These are phyloP conservation scores for Austroboletus eburneus DNA, from an alignment of 768 basidiomycete species.

Conservation along the genomic window DNA sequence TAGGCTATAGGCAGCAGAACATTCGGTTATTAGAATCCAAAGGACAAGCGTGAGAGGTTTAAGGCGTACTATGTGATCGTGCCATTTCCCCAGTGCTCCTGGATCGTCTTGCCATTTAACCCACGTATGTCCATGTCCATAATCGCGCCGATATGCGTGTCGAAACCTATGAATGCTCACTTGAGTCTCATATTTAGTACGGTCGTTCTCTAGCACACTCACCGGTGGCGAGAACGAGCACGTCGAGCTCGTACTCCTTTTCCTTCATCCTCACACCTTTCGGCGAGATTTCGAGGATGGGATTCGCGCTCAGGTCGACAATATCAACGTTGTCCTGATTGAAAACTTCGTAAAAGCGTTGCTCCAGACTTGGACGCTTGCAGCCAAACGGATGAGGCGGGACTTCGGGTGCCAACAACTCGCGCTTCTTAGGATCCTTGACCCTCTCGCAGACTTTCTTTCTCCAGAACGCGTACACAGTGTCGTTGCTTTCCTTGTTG, in stretches of 20 bases:
- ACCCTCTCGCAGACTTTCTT: constrained; percentile 4
- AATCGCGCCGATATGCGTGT: constrained; percentile 3
- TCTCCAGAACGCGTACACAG: constrained; percentile 11
- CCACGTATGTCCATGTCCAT: constrained; percentile 12
- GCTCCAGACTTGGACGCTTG: constrained; percentile 6
- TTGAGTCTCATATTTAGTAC: not conserved
- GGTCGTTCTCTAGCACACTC: not conserved
- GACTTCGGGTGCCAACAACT: not conserved
- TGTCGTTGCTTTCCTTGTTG: not conserved
- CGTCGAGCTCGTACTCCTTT: constrained; percentile 9
- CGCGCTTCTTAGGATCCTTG: constrained; percentile 2
- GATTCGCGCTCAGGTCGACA: constrained; percentile 7
- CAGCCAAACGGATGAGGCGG: constrained; percentile 10
- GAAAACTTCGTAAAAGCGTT: constrained; percentile 8
- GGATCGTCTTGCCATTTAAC: constrained; percentile 5
- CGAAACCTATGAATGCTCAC: not conserved
- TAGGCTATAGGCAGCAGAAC: not conserved
- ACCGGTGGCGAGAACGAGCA: constrained; percentile 8
- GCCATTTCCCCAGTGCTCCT: constrained; percentile 15
- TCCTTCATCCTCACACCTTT: constrained; percentile 8
- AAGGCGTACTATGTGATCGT: constrained; percentile 13
- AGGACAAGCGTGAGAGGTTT: not conserved
- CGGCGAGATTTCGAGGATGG: constrained; percentile 6
- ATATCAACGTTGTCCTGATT: constrained; percentile 12
- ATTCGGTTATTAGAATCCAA: not conserved